Base-by-base conservation (phyloP, 192 early-diverging fungal species). In the Gonapodya sp. region DNA sequence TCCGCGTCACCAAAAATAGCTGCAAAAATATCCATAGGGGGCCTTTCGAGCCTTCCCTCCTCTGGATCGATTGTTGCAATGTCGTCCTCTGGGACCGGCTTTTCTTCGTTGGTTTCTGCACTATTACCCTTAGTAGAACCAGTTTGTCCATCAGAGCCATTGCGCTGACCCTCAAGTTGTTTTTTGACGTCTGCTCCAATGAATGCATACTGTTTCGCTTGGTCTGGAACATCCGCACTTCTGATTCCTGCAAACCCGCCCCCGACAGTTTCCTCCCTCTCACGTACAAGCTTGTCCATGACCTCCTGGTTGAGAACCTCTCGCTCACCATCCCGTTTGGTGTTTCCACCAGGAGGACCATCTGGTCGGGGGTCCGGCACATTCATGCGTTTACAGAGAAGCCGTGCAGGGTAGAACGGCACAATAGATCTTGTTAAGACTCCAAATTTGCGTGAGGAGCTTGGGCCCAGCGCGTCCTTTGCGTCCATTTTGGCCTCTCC, bases 191-290 rank as follows among this genome's bases (percentile, higher is more conserved):
- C 46, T 24, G 46, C 46, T 16, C 46, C 46, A 16, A 64, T 64
- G 46, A 64, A 64, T 16, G 46, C 24, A 24, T 16, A 64, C 8
- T 8, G 24, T 24, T 64, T 64, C n/a, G n/a, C n/a, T n/a, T n/a
- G n/a, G 8, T 64, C 46, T 8, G 46, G 8, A 64, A 24, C 8
- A 64, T 64, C 46, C 8, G 8, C 24, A 16, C 46, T 24, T 64
- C 46, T 8, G 8, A 34, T 77, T 34, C 75, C 75, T 2, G 75
- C 75, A 77, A 34, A 34, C 2, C 30, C 30, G 8, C 75, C 75
- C 31, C 75, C 75, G 8, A 77, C 75, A 77, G 75, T 34, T 16
- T 34, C 75, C 75, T 64, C 46, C 46, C 46, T 64, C 46, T 64
- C 46, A 16, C 46, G 46, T 16, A 64, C 75, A 33, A 77, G 75